Conservation (phyloP, 1,139 yeast species). For the Pichia sp. region DNA sequence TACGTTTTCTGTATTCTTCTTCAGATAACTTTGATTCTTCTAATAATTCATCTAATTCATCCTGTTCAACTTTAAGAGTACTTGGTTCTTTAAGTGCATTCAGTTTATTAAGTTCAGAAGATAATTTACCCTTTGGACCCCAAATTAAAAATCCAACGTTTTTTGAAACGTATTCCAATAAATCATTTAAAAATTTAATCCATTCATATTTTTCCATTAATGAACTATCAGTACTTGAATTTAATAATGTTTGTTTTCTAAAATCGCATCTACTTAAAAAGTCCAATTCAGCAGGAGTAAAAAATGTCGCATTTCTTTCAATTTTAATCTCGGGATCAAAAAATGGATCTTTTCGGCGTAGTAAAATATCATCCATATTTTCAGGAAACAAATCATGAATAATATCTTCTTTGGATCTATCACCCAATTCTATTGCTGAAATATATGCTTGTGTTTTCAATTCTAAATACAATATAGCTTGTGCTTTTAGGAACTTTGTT, state of each 20-base stretch:
- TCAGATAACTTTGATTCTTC: background rate
- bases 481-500: slow-evolving; percentile 64
- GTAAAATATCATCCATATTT: slow-evolving; percentile 51
- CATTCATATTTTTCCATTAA: slow-evolving; percentile 63
- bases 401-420: slow-evolving; percentile 59
- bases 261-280: slow-evolving; percentile 64
- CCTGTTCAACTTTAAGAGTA: slow-evolving; percentile 1
- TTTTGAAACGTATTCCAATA: slow-evolving; percentile 72
- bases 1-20: slow-evolving; percentile 1
- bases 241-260: slow-evolving; percentile 56
- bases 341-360: slow-evolving; percentile 37
- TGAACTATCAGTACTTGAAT: slow-evolving; percentile 41
- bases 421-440: slow-evolving; percentile 75
- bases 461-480: slow-evolving; percentile 73
- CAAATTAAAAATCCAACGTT: slow-evolving; percentile 67
- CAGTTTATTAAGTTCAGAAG: slow-evolving; percentile 21
- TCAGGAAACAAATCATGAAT: slow-evolving; percentile 73
- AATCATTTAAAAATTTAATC: slow-evolving; percentile 64
- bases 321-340: slow-evolving; percentile 16
- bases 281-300: slow-evolving; percentile 64
- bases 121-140: slow-evolving; percentile 53
- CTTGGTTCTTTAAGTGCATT: slow-evolving; percentile 3
- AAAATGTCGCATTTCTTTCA: slow-evolving; percentile 31
- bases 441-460: slow-evolving; percentile 93
- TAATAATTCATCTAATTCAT: background rate